Evolutionary conservation across 371 early-diverging fungal species (phyloP).

Genomic region (Mortierella sp.): DNA sequence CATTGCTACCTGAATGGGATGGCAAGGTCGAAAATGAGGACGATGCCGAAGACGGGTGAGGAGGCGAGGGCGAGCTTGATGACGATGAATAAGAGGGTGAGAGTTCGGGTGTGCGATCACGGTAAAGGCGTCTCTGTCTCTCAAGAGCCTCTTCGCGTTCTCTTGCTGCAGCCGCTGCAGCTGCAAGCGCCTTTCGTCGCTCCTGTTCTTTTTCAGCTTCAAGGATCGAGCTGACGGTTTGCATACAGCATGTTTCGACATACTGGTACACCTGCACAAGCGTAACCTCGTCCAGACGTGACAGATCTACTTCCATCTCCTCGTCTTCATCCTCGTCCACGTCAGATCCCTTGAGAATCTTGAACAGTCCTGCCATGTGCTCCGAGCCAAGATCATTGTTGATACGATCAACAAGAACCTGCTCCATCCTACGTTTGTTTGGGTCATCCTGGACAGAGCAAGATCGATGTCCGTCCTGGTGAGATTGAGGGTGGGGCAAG

Average conservation of each 20-base stretch:
- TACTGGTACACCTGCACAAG: slow-evolving; percentile 26
- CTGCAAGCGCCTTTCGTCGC: slow-evolving; percentile 4
- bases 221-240: slow-evolving; percentile 20
- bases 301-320: slow-evolving; percentile 20
- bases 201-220: slow-evolving; percentile 17
- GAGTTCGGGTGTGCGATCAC: slow-evolving; percentile 36
- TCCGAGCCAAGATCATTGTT: slow-evolving; percentile 25
- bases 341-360: slow-evolving; percentile 17
- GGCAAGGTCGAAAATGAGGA: not conserved
- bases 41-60: slow-evolving; percentile 31
- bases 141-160: slow-evolving; percentile 6
- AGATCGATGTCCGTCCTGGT: not conserved
- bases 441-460: slow-evolving; percentile 6
- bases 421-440: slow-evolving; percentile 28
- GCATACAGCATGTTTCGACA: slow-evolving; percentile 30
- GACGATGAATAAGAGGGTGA: slow-evolving; percentile 38
- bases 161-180: slow-evolving; percentile 5
- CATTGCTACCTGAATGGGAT: too few species aligned
- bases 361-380: slow-evolving; percentile 26
- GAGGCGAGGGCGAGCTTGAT: slow-evolving; percentile 38
- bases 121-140: slow-evolving; percentile 15
- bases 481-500: not conserved
- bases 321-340: slow-evolving; percentile 15
- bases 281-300: slow-evolving; percentile 16
- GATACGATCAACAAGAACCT: slow-evolving; percentile 15